Evolutionary conservation across 75 land plant genomes (phyloP).

Genomic region (Pinus taeda): DNA sequence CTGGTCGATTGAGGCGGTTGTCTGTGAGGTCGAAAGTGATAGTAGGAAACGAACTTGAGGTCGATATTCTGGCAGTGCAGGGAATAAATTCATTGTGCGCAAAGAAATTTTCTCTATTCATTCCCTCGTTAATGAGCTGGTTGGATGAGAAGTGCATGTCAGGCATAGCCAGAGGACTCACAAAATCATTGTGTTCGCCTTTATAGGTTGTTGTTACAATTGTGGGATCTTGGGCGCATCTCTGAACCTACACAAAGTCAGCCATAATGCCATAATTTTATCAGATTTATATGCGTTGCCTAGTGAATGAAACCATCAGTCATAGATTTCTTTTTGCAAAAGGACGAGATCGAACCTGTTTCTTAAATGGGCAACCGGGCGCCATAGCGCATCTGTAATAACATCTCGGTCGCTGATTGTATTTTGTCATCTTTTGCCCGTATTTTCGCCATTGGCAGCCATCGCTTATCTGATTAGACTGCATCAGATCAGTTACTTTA

Average conservation of each 20-base stretch:
- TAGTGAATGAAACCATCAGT: no score
- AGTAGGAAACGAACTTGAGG: neutral
- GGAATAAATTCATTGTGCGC: neutral
- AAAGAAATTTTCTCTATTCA: neutral
- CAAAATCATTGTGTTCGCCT: constrained; percentile 1
- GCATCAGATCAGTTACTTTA: neutral
- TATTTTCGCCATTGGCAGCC: constrained; percentile 29
- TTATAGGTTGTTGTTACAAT: neutral
- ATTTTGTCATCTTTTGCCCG: constrained; percentile 24
- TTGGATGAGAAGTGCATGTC: neutral
- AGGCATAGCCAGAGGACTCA: neutral
- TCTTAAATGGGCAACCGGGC: constrained; percentile 18
- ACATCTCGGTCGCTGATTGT: constrained; percentile 17
- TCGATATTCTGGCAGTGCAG: constrained; percentile 1
- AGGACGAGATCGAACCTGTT: constrained; percentile 3
- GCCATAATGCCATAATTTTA: no score
- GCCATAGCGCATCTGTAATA: constrained; percentile 21
- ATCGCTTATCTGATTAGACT: constrained; percentile 5
- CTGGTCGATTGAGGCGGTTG: no score
- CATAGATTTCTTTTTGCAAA: no score
- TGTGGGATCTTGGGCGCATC: neutral
- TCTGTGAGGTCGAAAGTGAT: neutral
- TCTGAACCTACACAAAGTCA: neutral
- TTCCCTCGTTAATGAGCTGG: neutral
- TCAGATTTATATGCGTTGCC: no score